These are phyloP conservation scores for Camellia japonica DNA, from an alignment of 148 eudicot genomes.

Conservation along the genomic window DNA sequence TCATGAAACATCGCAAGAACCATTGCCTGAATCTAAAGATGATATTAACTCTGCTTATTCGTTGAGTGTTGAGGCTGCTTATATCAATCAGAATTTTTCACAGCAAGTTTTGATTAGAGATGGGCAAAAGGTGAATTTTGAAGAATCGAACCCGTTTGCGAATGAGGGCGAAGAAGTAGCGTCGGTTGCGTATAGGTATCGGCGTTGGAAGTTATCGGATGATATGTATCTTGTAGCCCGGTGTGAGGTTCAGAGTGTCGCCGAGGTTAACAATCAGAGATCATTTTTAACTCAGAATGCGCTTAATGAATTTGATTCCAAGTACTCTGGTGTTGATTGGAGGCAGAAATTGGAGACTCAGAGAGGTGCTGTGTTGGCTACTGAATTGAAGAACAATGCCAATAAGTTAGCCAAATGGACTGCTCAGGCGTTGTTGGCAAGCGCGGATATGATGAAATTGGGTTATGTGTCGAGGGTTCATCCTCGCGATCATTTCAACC, in stretches of 20 bases:
- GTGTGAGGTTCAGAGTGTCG: constrained; percentile 84
- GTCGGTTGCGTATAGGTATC: constrained; percentile 79
- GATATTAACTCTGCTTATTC: constrained; percentile 86
- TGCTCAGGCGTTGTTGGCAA: constrained; percentile 74
- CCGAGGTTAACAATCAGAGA: constrained; percentile 59
- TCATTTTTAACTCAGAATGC: constrained; percentile 80
- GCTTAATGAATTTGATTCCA: constrained; percentile 87
- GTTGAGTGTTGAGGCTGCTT: constrained; percentile 86
- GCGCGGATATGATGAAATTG: constrained; percentile 95
- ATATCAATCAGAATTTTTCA: constrained; percentile 88
- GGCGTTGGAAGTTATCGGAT: constrained; percentile 86
- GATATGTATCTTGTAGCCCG: constrained; percentile 73
- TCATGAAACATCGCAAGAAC: constrained; percentile 92
- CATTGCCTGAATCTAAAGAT: constrained; percentile 79
- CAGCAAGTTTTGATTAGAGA: constrained; percentile 86
- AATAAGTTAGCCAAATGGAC: constrained; percentile 96
- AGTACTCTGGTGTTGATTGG: constrained; percentile 94
- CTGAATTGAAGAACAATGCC: constrained; percentile 93
- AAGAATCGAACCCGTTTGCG: constrained; percentile 88
- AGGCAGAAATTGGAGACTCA: constrained; percentile 95
- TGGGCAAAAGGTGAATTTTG: constrained; percentile 70
- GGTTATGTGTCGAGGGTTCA: constrained; percentile 96
- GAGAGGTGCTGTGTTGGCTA: constrained; percentile 94
- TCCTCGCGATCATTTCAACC: constrained; percentile 92
- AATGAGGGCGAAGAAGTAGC: constrained; percentile 93